These are phyloP conservation scores for Gnetum montanum DNA, from an alignment of 75 land plant species.

Conservation along the genomic window DNA sequence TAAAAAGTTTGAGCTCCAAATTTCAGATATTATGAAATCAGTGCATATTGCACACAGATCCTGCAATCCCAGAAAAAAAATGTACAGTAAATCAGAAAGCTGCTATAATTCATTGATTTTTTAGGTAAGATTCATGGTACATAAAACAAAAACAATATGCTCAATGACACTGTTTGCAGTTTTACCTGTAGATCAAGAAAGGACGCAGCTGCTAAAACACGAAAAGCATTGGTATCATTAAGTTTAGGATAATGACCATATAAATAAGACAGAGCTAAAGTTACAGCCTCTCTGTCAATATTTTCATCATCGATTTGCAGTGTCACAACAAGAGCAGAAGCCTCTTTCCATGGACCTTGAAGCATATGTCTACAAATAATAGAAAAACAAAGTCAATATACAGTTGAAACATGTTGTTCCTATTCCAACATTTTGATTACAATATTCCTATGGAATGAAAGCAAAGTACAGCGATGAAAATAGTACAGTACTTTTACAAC, in stretches of 20 bases:
- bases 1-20: slow-evolving; percentile 91
- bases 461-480: too few relatives aligned
- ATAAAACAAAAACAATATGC: neutral
- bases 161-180: neutral
- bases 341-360: slow-evolving; percentile 97
- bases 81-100: too few relatives aligned
- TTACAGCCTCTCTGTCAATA: slow-evolving; percentile 84
- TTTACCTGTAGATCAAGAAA: slow-evolving; percentile 91
- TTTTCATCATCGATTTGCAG: slow-evolving; percentile 88
- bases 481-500: too few relatives aligned
- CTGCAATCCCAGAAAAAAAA: slow-evolving; percentile 35
- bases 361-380: slow-evolving; percentile 73
- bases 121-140: neutral
- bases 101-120: slow-evolving; percentile 4
- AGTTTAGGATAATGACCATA: slow-evolving; percentile 95
- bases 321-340: slow-evolving; percentile 63
- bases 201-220: slow-evolving; percentile 95
- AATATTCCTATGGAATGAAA: too few relatives aligned
- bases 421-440: too few relatives aligned
- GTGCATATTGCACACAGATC: slow-evolving; percentile 96
- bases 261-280: slow-evolving; percentile 70
- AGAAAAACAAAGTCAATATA: neutral
- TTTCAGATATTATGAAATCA: slow-evolving; percentile 81
- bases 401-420: too few relatives aligned
- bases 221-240: slow-evolving; percentile 92